Percentiles rank a stretch among this genome's conserved stretches.
Evolutionary conservation across 805 yeast species (phyloP).

Genomic region (Suhomyces tanzawaensis): DNA sequence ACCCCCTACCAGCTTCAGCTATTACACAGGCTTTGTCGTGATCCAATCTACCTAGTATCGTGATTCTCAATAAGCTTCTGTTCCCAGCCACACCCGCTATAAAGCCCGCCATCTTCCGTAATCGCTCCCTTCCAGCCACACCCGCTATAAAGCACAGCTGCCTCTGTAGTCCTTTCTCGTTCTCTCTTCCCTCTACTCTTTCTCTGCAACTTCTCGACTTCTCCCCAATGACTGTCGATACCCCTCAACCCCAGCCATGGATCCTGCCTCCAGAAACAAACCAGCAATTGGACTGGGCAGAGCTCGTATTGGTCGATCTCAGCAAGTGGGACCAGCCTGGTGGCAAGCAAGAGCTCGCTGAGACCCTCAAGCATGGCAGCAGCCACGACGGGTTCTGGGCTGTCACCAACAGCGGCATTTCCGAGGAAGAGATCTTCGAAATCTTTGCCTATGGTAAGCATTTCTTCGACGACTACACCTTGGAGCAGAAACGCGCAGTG

Average conservation of each 20-base stretch:
- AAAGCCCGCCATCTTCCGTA: too few relatives aligned
- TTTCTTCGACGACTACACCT: slow-evolving; percentile 23
- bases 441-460: slow-evolving; percentile 27
- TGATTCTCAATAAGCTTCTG: too few relatives aligned
- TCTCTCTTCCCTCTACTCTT: too few relatives aligned
- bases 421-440: slow-evolving; percentile 23
- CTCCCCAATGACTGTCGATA: not conserved
- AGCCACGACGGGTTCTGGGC: slow-evolving; percentile 34
- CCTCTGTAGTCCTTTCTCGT: too few relatives aligned
- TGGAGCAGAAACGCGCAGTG: slow-evolving; percentile 25
- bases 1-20: too few relatives aligned
- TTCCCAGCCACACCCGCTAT: too few relatives aligned
- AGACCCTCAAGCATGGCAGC: slow-evolving; percentile 24
- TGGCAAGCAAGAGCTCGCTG: slow-evolving; percentile 26
- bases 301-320: slow-evolving; percentile 26
- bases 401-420: slow-evolving; percentile 22
- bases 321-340: slow-evolving; percentile 24
- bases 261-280: slow-evolving; percentile 23
- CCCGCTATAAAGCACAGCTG: too few relatives aligned
- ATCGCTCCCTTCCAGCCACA: too few relatives aligned
- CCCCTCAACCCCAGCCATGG: slow-evolving; percentile 19
- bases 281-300: slow-evolving; percentile 31
- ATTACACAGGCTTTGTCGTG: too few relatives aligned
- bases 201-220: too few relatives aligned
- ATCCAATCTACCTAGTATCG: too few relatives aligned